Conservation (phyloP, 73 alveolate genomes). For the Tetrahymena elliotti region DNA sequence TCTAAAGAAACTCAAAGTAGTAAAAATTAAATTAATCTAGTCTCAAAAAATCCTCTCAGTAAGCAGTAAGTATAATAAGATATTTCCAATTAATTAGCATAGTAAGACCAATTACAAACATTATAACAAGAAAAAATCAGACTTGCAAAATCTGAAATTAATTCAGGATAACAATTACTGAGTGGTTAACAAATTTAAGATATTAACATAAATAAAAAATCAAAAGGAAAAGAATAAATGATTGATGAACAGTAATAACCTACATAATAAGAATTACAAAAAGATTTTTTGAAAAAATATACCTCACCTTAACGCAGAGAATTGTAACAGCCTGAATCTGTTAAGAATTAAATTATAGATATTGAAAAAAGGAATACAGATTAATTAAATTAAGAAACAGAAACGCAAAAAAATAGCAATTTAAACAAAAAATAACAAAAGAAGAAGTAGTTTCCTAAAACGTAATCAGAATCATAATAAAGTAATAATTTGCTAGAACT, state of each 20-base stretch:
- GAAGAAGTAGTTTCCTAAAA: background rate
- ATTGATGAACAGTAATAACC: background rate
- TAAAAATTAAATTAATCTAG: background rate
- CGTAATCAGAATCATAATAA: background rate
- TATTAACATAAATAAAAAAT: background rate
- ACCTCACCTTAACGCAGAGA: background rate
- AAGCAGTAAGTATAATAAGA: background rate
- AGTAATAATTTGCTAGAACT: background rate
- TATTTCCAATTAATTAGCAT: background rate
- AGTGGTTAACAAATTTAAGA: background rate
- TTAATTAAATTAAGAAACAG: background rate
- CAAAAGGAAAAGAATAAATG: background rate
- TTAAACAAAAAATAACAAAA: background rate
- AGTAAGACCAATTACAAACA: background rate
- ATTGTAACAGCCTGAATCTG: background rate
- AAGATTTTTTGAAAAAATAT: background rate
- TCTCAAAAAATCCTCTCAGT: background rate
- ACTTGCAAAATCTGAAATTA: background rate
- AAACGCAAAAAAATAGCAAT: background rate
- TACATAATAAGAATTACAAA: background rate
- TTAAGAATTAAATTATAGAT: background rate
- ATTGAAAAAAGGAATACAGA: too few species aligned
- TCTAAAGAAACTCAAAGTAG: background rate
- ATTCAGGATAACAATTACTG: background rate
- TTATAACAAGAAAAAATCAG: background rate